Conservation (phyloP, 1,284 basidiomycete genomes). For the Naganishia cerealis region DNA sequence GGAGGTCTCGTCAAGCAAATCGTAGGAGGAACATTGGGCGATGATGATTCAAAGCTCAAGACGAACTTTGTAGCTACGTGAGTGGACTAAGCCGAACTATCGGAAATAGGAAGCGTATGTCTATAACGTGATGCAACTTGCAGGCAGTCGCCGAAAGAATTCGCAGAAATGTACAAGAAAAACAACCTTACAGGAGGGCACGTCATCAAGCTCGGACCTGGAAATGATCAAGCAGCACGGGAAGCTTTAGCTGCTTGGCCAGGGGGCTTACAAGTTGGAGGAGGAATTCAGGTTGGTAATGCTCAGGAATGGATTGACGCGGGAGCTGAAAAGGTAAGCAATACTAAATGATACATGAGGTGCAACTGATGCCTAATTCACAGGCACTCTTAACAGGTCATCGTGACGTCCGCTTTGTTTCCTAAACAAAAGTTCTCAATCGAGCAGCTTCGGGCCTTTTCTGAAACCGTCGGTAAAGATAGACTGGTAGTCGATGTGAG, state of each 20-base stretch:
- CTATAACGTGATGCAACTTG: neutral
- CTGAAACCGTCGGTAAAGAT: conserved; percentile 74
- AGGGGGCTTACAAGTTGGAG: conserved; percentile 84
- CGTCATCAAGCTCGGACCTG: conserved; percentile 90
- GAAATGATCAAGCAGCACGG: conserved; percentile 80
- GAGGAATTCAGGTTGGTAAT: conserved; percentile 82
- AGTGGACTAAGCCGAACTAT: conserved; percentile 43
- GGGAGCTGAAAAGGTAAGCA: conserved; percentile 83
- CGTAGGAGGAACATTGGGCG: conserved; percentile 82
- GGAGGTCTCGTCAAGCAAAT: conserved; percentile 96
- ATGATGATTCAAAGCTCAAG: conserved; percentile 64
- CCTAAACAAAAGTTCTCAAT: conserved; percentile 76
- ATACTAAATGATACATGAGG: neutral
- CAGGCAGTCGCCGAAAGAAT: conserved; percentile 78
- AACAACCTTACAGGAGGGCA: conserved; percentile 80
- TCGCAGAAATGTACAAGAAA: conserved; percentile 73
- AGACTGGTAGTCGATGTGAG: conserved; percentile 91
- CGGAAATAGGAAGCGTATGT: neutral
- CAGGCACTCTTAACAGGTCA: conserved; percentile 63
- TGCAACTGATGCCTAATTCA: neutral
- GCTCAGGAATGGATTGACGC: conserved; percentile 79
- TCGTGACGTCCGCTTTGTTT: conserved; percentile 95
- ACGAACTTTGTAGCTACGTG: conserved; percentile 93
- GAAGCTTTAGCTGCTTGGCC: conserved; percentile 83
- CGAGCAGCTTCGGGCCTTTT: conserved; percentile 68